Base-by-base conservation (phyloP, 1,139 yeast species). In the Candida sp. region DNA sequence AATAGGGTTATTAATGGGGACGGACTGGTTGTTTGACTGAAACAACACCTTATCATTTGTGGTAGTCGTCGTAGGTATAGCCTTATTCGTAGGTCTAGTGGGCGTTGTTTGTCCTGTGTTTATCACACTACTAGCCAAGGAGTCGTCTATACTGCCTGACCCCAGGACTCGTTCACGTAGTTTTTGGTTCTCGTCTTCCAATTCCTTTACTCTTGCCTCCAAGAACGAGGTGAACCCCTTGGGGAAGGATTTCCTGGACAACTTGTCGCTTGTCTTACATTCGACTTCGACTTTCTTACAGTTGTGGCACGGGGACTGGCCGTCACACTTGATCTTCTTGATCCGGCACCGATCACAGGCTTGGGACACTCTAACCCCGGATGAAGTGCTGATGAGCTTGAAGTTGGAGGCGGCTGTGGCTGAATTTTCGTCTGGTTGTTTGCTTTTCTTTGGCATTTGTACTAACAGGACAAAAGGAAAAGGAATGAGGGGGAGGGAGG, bases 321-420 rank as follows among this genome's bases (percentile, higher is more conserved):
- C 94, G 60, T 86, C 89, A 69, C 96, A 88, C 60, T 85, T 86
- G 58, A 87, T 86, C 68, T 88, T 88, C 59, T 89, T 85, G 56
- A 87, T 80, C 48, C 94, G 72, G 61, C 96, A 88, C 42, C 96
- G 72, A 65, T 88, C 94, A 69, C 96, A 88, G 3, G 94, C 94
- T 64, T 88, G 94, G 2, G 89, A 81, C 3, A 86, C 86, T 56
- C 89, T 61, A 9, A 72, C 65, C 0, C 81, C 80, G 4, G 70
- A 58, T 8, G 72, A 70, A 11, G 81, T 75, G 48, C 66, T 70
- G 43, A 77, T 77, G 46, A 77, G 63, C 55, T 75, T 76, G 55
- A 70, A 65, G 57, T 73, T 75, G 3, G 68, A 53, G 7, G 57
- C 52, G n/a, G 8, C 42, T 4, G 42, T 37, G 9, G n/a, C n/a